phyloP scores from a whole-genome alignment of 2,329 filamentous ascomycete genomes.

The Microthyrium microscopicum region DNA sequence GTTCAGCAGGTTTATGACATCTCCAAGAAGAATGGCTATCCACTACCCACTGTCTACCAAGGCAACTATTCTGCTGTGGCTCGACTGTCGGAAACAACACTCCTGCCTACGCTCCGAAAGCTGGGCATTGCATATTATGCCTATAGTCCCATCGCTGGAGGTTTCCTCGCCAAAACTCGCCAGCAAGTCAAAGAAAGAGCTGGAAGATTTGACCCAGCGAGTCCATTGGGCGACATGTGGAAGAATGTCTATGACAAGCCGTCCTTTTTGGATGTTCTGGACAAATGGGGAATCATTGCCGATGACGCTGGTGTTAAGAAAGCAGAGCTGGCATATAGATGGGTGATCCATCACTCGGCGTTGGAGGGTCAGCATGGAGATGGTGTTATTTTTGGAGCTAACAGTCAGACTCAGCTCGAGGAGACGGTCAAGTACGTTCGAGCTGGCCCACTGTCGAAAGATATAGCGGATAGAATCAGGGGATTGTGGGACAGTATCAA shows the following conservation, averaged over 20 bases:
- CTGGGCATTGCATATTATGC: constrained; percentile 28
- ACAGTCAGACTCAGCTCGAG: constrained; percentile 16
- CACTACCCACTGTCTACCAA: constrained; percentile 30
- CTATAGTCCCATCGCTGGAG: constrained; percentile 20
- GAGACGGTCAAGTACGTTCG: constrained; percentile 17
- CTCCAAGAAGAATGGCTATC: constrained; percentile 16
- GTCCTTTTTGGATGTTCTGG: constrained; percentile 19
- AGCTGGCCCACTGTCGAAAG: constrained; percentile 16
- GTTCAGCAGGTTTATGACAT: constrained; percentile 15
- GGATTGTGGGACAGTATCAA: constrained; percentile 19
- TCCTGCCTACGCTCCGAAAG: constrained; percentile 29
- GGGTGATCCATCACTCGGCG: constrained; percentile 24
- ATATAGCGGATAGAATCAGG: constrained; percentile 18
- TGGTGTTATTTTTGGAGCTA: constrained; percentile 26
- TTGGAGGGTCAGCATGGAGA: constrained; percentile 23
- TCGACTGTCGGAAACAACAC: constrained; percentile 21
- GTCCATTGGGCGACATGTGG: constrained; percentile 15
- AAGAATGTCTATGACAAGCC: constrained; percentile 21
- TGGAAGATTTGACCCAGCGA: constrained; percentile 13
- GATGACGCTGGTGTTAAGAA: constrained; percentile 21
- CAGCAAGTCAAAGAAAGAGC: constrained; percentile 18
- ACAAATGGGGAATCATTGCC: constrained; percentile 23
- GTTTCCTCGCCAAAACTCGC: constrained; percentile 18
- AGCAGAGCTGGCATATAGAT: constrained; percentile 28
- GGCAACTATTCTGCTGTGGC: constrained; percentile 26